phyloP scores from a whole-genome alignment of 331 rosid species.

The Acacia concinna region DNA sequence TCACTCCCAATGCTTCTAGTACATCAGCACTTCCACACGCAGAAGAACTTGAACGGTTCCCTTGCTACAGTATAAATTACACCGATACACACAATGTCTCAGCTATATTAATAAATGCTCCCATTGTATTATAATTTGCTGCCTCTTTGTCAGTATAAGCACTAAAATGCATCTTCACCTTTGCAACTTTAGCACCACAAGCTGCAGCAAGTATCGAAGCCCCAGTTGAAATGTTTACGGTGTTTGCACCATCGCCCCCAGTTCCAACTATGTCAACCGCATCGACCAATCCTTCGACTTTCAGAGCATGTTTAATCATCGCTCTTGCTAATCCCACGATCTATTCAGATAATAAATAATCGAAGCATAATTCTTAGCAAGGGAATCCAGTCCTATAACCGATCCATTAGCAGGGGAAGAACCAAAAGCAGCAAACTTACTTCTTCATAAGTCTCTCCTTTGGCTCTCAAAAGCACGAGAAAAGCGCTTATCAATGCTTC shows the following conservation, averaged over 20 bases:
- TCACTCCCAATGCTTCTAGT: conserved; percentile 75
- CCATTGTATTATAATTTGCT: neutral
- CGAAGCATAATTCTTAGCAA: neutral
- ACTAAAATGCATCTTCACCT: conserved; percentile 46
- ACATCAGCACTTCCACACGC: conserved; percentile 99
- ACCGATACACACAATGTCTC: neutral
- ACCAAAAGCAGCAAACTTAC: conserved; percentile 41
- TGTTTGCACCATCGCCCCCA: conserved; percentile 94
- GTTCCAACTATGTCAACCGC: conserved; percentile 96
- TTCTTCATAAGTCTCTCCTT: conserved; percentile 91
- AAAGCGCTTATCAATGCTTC: conserved; percentile 87
- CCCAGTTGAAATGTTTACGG: conserved; percentile 92
- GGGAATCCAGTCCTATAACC: no score
- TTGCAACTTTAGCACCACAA: conserved; percentile 92
- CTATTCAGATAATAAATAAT: conserved; percentile 41
- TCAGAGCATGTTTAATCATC: conserved; percentile 69
- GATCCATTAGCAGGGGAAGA: neutral
- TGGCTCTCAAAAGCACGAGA: conserved; percentile 85
- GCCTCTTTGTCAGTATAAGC: neutral
- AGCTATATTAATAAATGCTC: neutral
- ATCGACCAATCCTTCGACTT: conserved; percentile 77
- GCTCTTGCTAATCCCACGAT: conserved; percentile 89
- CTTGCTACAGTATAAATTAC: conserved; percentile 65
- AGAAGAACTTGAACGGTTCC: conserved; percentile 90
- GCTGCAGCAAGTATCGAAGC: conserved; percentile 92